Percentiles rank a stretch among this genome's conserved stretches.
phyloP scores from a whole-genome alignment of 352 stramenopile species.

The Thraustochytrium sp. region DNA sequence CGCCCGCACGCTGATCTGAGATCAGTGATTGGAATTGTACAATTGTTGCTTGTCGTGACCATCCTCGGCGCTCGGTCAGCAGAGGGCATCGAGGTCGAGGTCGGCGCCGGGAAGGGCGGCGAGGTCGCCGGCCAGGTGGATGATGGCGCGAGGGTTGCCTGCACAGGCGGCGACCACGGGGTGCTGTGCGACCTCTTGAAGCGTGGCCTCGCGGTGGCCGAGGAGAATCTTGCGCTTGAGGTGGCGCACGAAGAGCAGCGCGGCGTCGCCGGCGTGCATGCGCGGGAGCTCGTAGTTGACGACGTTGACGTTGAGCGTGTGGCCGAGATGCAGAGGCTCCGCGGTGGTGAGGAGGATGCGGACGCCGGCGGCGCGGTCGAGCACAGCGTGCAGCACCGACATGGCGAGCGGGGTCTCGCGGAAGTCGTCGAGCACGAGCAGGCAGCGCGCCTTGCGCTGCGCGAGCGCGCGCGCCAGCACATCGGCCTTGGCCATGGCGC shows the following conservation, averaged over 20 bases:
- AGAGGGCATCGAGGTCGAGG: conserved; percentile 2
- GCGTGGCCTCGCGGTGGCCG: not conserved
- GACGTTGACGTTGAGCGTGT: conserved; percentile 36
- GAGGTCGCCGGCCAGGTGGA: not conserved
- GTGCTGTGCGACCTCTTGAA: conserved; percentile 9
- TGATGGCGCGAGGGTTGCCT: conserved; percentile 29
- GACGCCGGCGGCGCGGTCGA: not conserved
- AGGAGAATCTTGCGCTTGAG: conserved; percentile 36
- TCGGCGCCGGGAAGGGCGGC: not conserved
- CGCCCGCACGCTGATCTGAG: not conserved
- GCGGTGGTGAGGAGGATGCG: conserved; percentile 16
- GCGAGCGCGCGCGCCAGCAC: not conserved
- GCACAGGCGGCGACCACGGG: not conserved
- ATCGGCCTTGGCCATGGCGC: not conserved
- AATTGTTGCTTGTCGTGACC: too few relatives aligned
- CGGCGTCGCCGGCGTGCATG: not conserved
- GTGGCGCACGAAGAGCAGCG: conserved; percentile 26
- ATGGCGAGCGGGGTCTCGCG: not conserved
- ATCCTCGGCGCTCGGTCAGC: not conserved
- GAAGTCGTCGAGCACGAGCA: conserved; percentile 29
- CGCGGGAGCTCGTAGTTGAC: conserved; percentile 18
- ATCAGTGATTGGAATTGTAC: not conserved
- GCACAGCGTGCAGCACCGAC: not conserved
- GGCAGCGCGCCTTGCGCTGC: not conserved
- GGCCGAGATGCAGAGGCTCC: not conserved